A percentile compares a stretch with the other conserved stretches of the same genome.
These are phyloP conservation scores for Leptodermis oblonga DNA, from an alignment of 257 asterid species.

Conservation along the genomic window DNA sequence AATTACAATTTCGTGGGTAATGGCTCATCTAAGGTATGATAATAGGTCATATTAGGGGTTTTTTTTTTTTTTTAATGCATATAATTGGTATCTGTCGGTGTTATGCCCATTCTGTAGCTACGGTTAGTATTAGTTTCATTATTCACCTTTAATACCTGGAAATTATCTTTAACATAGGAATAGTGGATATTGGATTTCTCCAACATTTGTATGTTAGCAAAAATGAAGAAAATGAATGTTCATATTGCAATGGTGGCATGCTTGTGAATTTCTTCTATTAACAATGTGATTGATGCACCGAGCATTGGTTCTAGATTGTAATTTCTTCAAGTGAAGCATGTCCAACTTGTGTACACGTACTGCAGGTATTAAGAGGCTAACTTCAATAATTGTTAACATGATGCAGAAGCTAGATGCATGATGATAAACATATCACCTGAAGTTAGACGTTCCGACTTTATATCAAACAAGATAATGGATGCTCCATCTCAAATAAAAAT, in stretches of 20 bases:
- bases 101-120: constrained; percentile 11
- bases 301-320: background rate
- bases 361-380: background rate
- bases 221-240: constrained; percentile 3
- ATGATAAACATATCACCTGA: background rate
- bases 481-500: background rate
- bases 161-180: background rate
- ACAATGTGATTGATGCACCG: background rate
- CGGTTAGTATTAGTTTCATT: background rate
- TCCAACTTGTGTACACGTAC: background rate
- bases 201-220: background rate
- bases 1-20: constrained; percentile 45
- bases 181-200: background rate
- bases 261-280: background rate
- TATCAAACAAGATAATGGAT: background rate
- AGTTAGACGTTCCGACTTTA: background rate
- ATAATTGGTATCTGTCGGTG: constrained; percentile 2
- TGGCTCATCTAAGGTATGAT: constrained; percentile 68
- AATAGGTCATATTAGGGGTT: constrained; percentile 10
- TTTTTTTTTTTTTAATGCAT: too few relatives aligned
- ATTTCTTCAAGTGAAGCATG: background rate
- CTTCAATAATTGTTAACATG: background rate
- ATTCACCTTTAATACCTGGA: background rate
- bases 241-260: background rate
- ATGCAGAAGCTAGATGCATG: background rate